These are phyloP conservation scores for Rachicladosporium sp. DNA, from an alignment of 2,329 filamentous ascomycete species.

Conservation along the genomic window DNA sequence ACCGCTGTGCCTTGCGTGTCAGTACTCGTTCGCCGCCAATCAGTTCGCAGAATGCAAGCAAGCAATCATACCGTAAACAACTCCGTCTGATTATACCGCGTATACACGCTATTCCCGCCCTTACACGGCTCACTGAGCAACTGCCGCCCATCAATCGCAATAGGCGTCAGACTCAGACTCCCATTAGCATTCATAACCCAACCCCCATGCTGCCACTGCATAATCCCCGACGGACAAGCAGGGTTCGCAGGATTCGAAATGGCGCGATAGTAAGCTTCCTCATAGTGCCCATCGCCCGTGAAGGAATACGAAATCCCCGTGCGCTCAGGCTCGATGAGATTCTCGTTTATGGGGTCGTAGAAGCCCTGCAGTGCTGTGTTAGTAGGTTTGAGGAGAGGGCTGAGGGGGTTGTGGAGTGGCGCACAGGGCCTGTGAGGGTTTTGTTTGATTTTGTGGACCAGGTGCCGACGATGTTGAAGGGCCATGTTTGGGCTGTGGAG, in stretches of 20 bases:
- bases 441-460: slow-evolving; percentile 61
- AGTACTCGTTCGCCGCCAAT: neutral
- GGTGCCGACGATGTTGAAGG: slow-evolving; percentile 48
- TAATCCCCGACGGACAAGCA: slow-evolving; percentile 31
- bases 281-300: slow-evolving; percentile 53
- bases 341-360: slow-evolving; percentile 55
- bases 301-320: slow-evolving; percentile 67
- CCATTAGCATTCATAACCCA: slow-evolving; percentile 46
- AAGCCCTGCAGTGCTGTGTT: slow-evolving; percentile 41
- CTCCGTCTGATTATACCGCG: slow-evolving; percentile 55
- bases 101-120: slow-evolving; percentile 44
- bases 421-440: slow-evolving; percentile 57
- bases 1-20: slow-evolving; percentile 22
- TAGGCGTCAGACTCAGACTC: slow-evolving; percentile 47
- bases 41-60: no score
- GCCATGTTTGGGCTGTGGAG: slow-evolving; percentile 12
- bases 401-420: slow-evolving; percentile 12
- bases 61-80: slow-evolving; percentile 40
- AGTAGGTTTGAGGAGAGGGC: neutral
- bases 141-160: slow-evolving; percentile 55
- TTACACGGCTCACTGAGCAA: slow-evolving; percentile 52
- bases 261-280: slow-evolving; percentile 58
- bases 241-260: slow-evolving; percentile 43
- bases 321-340: slow-evolving; percentile 51
- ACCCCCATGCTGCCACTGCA: slow-evolving; percentile 54